Evolutionary conservation across 2,329 filamentous ascomycete genomes (phyloP).

Genomic region (Huntiella savannae): DNA sequence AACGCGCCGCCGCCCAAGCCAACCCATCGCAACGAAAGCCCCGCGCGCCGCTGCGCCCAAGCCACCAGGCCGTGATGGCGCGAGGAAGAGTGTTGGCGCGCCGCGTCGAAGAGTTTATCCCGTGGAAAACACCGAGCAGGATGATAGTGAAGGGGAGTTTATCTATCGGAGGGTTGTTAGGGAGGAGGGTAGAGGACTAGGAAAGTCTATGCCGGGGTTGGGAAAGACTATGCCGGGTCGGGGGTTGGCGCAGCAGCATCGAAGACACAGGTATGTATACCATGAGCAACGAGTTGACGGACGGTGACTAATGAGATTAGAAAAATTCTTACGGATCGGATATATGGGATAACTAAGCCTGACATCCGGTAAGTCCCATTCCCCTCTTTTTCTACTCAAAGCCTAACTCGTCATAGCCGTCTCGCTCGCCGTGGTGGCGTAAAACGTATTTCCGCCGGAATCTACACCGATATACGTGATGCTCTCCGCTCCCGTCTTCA

Average conservation of each 20-base stretch:
- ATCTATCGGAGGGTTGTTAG: background rate
- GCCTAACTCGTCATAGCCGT: slow-evolving; percentile 27
- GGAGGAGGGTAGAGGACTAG: background rate
- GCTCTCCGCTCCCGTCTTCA: slow-evolving; percentile 32
- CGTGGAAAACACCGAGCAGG: background rate
- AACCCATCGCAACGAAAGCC: background rate
- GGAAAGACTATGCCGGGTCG: background rate
- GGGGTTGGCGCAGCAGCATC: background rate
- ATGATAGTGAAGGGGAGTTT: background rate
- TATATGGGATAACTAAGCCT: slow-evolving; percentile 26
- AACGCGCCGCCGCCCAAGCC: background rate
- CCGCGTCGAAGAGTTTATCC: background rate
- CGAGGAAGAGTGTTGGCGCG: background rate
- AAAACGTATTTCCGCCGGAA: slow-evolving; percentile 45
- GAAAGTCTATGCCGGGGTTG: background rate
- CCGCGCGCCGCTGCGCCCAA: background rate
- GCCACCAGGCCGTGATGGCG: background rate
- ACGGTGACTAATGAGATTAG: background rate
- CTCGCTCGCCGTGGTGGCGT: slow-evolving; percentile 59
- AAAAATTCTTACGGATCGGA: background rate
- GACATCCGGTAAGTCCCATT: slow-evolving; percentile 28
- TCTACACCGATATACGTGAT: slow-evolving; percentile 42
- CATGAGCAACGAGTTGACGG: background rate
- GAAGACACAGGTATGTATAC: background rate
- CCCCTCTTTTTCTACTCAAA: background rate